Conservation (phyloP, 306 rosid genomes). For the Pyrus pyrifolia region DNA sequence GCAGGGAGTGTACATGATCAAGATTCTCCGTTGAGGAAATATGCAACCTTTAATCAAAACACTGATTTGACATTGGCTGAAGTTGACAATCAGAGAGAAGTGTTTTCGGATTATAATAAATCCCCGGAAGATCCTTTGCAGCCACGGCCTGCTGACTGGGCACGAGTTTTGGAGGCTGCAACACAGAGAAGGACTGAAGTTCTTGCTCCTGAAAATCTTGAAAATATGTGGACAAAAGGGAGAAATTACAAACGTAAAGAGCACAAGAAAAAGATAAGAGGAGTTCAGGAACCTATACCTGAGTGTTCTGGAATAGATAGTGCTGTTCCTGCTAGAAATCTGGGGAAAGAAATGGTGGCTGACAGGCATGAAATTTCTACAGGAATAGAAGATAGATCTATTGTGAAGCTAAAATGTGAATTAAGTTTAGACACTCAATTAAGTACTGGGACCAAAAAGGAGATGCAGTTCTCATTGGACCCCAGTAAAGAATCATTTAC, state of each 20-base stretch:
- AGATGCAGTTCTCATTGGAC: conserved; percentile 29
- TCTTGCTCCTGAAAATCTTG: conserved; percentile 96
- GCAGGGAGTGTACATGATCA: conserved; percentile 34
- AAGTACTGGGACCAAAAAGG: conserved; percentile 32
- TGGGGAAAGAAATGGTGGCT: conserved; percentile 33
- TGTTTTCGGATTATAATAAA: conserved; percentile 18
- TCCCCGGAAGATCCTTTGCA: conserved; percentile 42
- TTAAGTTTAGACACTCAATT: conserved; percentile 32
- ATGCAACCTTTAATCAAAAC: conserved; percentile 36
- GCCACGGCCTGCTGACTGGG: conserved; percentile 69
- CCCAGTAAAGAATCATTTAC: conserved; percentile 23
- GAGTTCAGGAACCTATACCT: conserved; percentile 37
- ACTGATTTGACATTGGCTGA: conserved; percentile 33
- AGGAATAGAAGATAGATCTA: conserved; percentile 33
- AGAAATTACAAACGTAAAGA: conserved; percentile 81
- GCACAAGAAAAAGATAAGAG: conserved; percentile 39
- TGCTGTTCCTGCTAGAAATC: conserved; percentile 23
- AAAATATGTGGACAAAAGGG: conserved; percentile 99
- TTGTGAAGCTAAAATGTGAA: conserved; percentile 13
- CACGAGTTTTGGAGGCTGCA: conserved; percentile 63
- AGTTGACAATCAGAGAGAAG: conserved; percentile 31
- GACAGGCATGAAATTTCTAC: conserved; percentile 34
- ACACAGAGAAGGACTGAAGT: conserved; percentile 92
- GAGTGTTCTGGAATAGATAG: conserved; percentile 31
- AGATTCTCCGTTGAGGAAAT: conserved; percentile 40